Conservation (phyloP, 345 rosid genomes). For the Schrenkiella parvula region DNA sequence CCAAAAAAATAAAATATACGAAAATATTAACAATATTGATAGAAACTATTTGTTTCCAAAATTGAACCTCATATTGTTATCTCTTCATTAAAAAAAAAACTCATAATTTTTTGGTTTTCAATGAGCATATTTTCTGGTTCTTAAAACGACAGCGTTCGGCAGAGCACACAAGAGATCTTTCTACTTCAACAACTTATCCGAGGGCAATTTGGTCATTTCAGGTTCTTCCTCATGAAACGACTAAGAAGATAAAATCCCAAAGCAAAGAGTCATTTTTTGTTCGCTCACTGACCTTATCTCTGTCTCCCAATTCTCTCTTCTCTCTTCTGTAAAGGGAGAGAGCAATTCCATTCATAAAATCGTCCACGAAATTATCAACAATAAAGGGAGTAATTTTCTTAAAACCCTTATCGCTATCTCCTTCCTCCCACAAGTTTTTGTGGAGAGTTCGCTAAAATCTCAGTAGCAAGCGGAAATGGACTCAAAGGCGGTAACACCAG, state of each 20-base stretch:
- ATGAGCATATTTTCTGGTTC: too few relatives aligned
- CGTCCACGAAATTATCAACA: background rate
- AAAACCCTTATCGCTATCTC: constrained; percentile 9
- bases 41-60: background rate
- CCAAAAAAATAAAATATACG: background rate
- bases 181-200: constrained; percentile 1
- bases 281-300: constrained; percentile 36
- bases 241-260: constrained; percentile 25
- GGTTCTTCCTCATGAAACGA: background rate
- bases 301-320: constrained; percentile 34
- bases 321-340: constrained; percentile 28
- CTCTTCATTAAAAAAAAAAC: background rate
- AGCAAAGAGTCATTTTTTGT: constrained; percentile 20
- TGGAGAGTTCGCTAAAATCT: constrained; percentile 7
- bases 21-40: background rate
- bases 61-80: background rate
- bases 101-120: background rate
- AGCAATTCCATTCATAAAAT: constrained; percentile 15
- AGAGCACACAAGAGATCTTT: background rate
- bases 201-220: background rate
- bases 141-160: background rate
- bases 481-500: constrained; percentile 31
- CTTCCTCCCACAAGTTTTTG: background rate
- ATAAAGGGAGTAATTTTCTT: background rate
- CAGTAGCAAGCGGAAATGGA: constrained; percentile 40